Conservation (phyloP, 2,329 filamentous ascomycete species). For the Aspergillus puulaauensis region DNA sequence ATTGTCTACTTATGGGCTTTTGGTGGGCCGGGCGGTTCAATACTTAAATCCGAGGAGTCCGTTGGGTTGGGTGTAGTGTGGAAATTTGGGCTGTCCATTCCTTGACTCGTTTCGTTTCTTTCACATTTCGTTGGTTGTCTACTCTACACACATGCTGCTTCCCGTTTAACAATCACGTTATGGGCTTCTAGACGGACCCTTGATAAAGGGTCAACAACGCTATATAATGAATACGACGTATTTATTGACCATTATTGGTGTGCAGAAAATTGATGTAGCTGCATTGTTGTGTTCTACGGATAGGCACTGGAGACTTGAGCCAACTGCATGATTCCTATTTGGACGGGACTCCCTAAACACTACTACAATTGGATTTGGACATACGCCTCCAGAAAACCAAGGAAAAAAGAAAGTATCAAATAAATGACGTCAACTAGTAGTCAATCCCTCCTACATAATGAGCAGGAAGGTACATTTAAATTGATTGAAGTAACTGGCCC, state of each 20-base stretch:
- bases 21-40: slow-evolving; percentile 10
- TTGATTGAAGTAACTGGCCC: background rate
- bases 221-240: background rate
- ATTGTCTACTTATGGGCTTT: slow-evolving; percentile 7
- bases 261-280: background rate
- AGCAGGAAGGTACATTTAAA: background rate
- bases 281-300: background rate
- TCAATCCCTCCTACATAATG: background rate
- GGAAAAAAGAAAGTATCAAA: background rate
- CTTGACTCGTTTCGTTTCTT: background rate
- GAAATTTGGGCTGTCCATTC: slow-evolving; percentile 8
- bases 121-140: background rate
- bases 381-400: background rate
- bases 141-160: background rate
- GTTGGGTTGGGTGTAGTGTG: slow-evolving; percentile 7
- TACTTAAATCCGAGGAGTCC: slow-evolving; percentile 6
- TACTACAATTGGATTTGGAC: too few species aligned
- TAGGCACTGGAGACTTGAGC: background rate
- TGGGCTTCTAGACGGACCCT: background rate
- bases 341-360: too few species aligned
- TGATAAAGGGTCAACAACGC: background rate
- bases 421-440: background rate
- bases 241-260: background rate
- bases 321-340: background rate
- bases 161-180: background rate